Evolutionary conservation across 306 rosid species (phyloP).

Genomic region (Cucurbita moschata): DNA sequence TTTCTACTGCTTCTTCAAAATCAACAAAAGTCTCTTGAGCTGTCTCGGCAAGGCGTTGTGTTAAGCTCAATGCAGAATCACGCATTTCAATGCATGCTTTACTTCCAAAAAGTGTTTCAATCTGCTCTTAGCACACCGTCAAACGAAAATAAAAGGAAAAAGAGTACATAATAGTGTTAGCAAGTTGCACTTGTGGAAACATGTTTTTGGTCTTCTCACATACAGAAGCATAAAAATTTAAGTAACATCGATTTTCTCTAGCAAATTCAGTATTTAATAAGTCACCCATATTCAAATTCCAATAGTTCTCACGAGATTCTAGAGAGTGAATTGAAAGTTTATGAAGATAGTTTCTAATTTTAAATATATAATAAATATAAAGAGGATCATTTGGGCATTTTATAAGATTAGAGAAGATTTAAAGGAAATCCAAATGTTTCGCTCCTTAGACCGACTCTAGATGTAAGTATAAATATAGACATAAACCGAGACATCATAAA

Average conservation of each 20-base stretch:
- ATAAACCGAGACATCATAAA: background rate
- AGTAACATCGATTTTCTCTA: background rate
- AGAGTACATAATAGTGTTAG: background rate
- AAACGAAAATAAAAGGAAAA: background rate
- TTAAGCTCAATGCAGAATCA: constrained; percentile 59
- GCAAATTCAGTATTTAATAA: background rate
- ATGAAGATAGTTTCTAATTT: background rate
- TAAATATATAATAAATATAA: background rate
- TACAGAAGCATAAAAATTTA: background rate
- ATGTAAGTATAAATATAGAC: background rate
- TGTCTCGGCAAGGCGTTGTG: constrained; percentile 79
- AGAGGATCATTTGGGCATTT: background rate
- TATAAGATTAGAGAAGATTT: background rate
- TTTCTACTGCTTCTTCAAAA: constrained; percentile 97
- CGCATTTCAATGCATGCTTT: constrained; percentile 69
- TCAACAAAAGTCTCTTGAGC: constrained; percentile 93
- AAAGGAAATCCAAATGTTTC: background rate
- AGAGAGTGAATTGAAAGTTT: background rate
- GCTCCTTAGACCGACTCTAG: background rate
- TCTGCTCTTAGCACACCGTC: constrained; percentile 17
- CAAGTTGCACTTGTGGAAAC: background rate
- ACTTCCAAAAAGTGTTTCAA: constrained; percentile 52
- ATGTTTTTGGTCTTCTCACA: background rate
- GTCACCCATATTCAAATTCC: background rate
- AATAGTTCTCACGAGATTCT: background rate